Evolutionary conservation across 345 rosid species (phyloP), one percentile per base, ranked within the genome.

Genomic region (Mangifera indica): DNA sequence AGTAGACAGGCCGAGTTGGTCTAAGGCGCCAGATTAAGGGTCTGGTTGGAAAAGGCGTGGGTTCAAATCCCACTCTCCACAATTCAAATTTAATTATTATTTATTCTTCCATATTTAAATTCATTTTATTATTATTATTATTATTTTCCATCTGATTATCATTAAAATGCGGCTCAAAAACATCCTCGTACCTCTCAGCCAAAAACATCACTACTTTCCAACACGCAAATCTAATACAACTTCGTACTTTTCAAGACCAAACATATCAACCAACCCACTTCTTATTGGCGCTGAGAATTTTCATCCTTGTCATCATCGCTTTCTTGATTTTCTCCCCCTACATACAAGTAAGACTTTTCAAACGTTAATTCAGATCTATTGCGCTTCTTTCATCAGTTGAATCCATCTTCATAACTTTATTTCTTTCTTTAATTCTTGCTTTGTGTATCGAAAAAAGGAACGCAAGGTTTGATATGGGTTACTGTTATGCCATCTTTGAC

Each of bases 1-100:
- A n/a, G n/a, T n/a, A n/a, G n/a, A n/a, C 93, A 84, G 97, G 96
- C 97, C 90, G 97, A 89, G 97, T 95, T 88, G 96, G 98, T 88
- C 90, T 87, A 89, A 92, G 96, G 93, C 91, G 96, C 91, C 91
- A 89, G 96, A 91, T 92, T 89, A 88, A 89, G 99, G 98, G 91
- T 91, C 91, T 91, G 92, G 97, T 95, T 9, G 8, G 15, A 92
- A 88, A 88, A 91, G 93, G 89, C 93, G 91, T 86, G 92, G 95
- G 91, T 91, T 90, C 92, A 83, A 93, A 91, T 86, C 93, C 92
- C 96, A 91, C 89, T 87, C 83, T 90, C 93, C 81, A 91, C 93
- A 84, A 42, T 32, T 10, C 6, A 2, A 1, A 1, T 1, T 22
- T 5, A 0, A 7, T 46, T 51, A n/a, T n/a, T n/a, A n/a, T n/a